phyloP scores from a whole-genome alignment of 148 eudicot species.

The Vaccinium darrowii region DNA sequence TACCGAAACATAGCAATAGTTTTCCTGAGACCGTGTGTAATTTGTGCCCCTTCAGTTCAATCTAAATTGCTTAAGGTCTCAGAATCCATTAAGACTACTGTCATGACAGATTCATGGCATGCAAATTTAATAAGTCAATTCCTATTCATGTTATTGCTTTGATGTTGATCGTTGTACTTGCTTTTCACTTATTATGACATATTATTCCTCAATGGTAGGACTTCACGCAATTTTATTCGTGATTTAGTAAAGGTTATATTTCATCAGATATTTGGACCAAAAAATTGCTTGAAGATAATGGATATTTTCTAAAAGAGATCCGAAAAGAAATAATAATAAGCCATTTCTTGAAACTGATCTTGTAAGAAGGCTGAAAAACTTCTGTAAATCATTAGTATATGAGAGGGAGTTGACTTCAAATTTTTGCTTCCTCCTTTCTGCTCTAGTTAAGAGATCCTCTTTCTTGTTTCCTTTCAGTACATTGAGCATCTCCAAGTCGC shows the following conservation, averaged over 20 bases:
- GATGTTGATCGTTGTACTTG: background rate
- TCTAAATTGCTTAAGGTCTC: background rate
- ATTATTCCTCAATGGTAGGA: background rate
- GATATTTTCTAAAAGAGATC: background rate
- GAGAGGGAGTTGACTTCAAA: too few species aligned
- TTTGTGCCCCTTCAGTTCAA: too few species aligned
- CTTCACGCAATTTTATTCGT: background rate
- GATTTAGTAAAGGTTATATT: background rate
- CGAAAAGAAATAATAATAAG: background rate
- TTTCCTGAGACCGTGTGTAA: background rate
- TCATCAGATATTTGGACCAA: background rate
- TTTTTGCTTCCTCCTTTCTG: too few species aligned
- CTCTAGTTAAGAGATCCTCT: too few species aligned
- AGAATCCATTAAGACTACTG: background rate
- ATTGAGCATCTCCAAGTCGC: too few species aligned
- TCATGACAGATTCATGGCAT: background rate
- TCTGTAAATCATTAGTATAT: background rate
- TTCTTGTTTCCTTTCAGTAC: too few species aligned
- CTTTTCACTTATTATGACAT: background rate
- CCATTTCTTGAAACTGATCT: background rate
- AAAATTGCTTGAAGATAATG: background rate
- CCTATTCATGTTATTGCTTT: background rate
- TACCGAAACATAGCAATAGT: background rate
- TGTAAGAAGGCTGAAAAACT: background rate
- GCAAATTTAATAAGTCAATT: background rate